Percentiles rank a stretch among this genome's conserved stretches.
Conservation (phyloP, 2,329 filamentous ascomycete genomes). For the Colletotrichum sp. region DNA sequence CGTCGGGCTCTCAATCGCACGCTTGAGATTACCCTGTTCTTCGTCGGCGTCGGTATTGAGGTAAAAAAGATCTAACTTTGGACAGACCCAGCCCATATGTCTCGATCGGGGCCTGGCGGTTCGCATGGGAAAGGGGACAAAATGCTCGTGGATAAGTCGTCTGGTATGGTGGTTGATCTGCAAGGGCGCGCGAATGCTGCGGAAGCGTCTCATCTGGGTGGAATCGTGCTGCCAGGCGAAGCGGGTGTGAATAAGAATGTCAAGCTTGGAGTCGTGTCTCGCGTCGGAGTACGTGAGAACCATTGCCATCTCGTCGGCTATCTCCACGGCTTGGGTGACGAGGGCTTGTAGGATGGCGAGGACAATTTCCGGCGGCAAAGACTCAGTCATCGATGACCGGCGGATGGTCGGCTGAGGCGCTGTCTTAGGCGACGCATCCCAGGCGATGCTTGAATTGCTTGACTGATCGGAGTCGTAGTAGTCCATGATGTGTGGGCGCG, state of each 20-base stretch:
- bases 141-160: not conserved
- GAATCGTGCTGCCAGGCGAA: not conserved
- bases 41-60: not conserved
- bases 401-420: not conserved
- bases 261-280: not conserved
- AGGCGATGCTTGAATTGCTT: not conserved
- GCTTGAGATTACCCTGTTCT: not conserved
- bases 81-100: not conserved
- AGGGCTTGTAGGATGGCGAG: not conserved
- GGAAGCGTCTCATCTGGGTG: not conserved
- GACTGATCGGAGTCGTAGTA: not conserved
- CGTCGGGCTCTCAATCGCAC: not conserved
- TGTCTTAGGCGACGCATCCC: not conserved
- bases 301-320: not conserved
- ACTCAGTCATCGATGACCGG: not conserved
- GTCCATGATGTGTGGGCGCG: not conserved
- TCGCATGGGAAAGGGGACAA: not conserved
- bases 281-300: not conserved
- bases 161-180: not conserved
- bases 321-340: not conserved
- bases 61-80: not conserved
- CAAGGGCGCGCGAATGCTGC: not conserved
- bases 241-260: not conserved
- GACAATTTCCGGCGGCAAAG: not conserved
- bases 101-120: not conserved